Evolutionary conservation across 176 grass and related monocot species (phyloP).

Genomic region (Musa beccarii): DNA sequence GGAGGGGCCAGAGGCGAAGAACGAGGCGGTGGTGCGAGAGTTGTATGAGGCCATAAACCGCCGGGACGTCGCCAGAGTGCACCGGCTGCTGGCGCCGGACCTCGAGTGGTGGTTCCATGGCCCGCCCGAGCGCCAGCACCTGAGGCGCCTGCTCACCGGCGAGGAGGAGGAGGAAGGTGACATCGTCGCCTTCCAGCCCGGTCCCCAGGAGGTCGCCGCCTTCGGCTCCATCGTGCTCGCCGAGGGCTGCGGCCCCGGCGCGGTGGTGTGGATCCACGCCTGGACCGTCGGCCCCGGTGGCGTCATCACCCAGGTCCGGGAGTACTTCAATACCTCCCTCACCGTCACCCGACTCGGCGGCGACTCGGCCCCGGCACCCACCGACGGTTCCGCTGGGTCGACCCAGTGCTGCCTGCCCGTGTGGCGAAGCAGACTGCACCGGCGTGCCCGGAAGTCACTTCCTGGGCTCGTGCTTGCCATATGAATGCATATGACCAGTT

Average conservation of each 20-base stretch:
- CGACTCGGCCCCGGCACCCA: background rate
- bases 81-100: slow-evolving; percentile 59
- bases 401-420: slow-evolving; percentile 24
- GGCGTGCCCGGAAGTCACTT: slow-evolving; percentile 42
- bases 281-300: slow-evolving; percentile 69
- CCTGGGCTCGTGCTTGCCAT: slow-evolving; percentile 80
- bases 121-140: slow-evolving; percentile 61
- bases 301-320: slow-evolving; percentile 70
- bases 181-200: slow-evolving; percentile 34
- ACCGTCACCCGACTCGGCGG: slow-evolving; percentile 55
- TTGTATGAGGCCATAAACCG: slow-evolving; percentile 64
- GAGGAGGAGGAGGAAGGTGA: background rate
- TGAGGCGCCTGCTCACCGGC: slow-evolving; percentile 78
- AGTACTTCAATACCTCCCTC: slow-evolving; percentile 83
- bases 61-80: slow-evolving; percentile 42
- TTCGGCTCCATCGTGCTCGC: slow-evolving; percentile 68
- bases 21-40: slow-evolving; percentile 42
- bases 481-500: background rate
- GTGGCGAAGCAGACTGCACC: slow-evolving; percentile 48
- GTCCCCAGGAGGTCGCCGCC: slow-evolving; percentile 34
- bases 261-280: slow-evolving; percentile 63
- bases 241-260: slow-evolving; percentile 41
- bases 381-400: background rate
- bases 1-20: slow-evolving; percentile 21
- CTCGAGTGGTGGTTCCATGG: slow-evolving; percentile 98